phyloP scores from a whole-genome alignment of 495 filamentous ascomycete genomes.

The Penicillium angulare region DNA sequence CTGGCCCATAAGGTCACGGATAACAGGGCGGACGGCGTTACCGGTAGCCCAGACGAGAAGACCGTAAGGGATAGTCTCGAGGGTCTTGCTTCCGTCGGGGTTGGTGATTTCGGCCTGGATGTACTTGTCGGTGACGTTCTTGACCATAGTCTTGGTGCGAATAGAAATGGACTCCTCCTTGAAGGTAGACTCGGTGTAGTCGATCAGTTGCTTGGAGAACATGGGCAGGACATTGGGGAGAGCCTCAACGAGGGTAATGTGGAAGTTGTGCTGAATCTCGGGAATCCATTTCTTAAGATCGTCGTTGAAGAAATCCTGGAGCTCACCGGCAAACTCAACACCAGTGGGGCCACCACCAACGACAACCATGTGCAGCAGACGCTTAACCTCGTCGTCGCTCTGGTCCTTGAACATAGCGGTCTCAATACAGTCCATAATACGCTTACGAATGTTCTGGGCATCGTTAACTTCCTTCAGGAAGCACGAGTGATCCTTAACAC shows the following conservation, averaged over 20 bases:
- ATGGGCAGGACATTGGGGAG: slow-evolving; percentile 97
- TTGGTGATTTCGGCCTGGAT: slow-evolving; percentile 87
- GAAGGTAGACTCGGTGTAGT: slow-evolving; percentile 98
- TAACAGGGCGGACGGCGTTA: slow-evolving; percentile 84
- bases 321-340: slow-evolving; percentile 96
- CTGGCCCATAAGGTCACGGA: slow-evolving; percentile 86
- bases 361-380: slow-evolving; percentile 97
- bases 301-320: slow-evolving; percentile 97
- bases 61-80: slow-evolving; percentile 86
- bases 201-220: slow-evolving; percentile 99
- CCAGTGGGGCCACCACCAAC: slow-evolving; percentile 97
- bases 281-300: slow-evolving; percentile 98
- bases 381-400: slow-evolving; percentile 81
- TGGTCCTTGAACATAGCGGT: slow-evolving; percentile 98
- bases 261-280: slow-evolving; percentile 90
- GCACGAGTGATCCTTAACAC: slow-evolving; percentile 91
- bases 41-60: slow-evolving; percentile 98
- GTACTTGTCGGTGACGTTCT: slow-evolving; percentile 90
- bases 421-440: slow-evolving; percentile 99
- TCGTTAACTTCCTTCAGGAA: slow-evolving; percentile 98
- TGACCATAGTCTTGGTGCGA: slow-evolving; percentile 98
- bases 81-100: slow-evolving; percentile 81
- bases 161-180: slow-evolving; percentile 97
- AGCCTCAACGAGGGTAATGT: slow-evolving; percentile 95
- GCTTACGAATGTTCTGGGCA: slow-evolving; percentile 92